A percentile compares a stretch with the other conserved stretches of the same genome.
Evolutionary conservation across 2,329 filamentous ascomycete genomes (phyloP).

Genomic region (Trichoderma atrobrunneum): DNA sequence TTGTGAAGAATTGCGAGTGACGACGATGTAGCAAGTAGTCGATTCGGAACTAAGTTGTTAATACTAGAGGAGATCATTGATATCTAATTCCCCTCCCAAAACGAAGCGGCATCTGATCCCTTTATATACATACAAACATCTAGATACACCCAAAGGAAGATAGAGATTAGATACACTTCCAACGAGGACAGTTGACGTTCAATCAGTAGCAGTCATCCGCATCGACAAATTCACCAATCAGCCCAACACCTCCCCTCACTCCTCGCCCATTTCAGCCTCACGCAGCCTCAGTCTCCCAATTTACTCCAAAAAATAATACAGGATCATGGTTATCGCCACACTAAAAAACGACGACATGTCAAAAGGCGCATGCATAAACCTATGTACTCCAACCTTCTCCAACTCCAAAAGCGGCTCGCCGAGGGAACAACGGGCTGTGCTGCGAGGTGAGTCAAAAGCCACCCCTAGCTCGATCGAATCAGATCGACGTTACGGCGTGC

Average conservation of each 20-base stretch:
- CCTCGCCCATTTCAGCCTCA: background rate
- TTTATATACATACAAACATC: background rate
- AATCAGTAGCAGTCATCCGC: background rate
- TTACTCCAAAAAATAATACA: background rate
- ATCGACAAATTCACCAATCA: background rate
- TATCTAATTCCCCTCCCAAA: background rate
- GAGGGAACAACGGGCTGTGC: background rate
- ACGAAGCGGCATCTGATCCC: background rate
- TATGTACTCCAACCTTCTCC: background rate
- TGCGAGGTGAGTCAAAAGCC: background rate
- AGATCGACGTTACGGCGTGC: background rate
- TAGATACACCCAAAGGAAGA: background rate
- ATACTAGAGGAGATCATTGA: background rate
- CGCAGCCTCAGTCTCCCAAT: background rate
- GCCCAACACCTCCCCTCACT: background rate
- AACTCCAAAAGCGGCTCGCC: background rate
- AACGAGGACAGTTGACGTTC: background rate
- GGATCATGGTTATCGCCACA: background rate
- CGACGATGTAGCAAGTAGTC: background rate
- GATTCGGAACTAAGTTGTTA: background rate
- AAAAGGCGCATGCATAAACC: slow-evolving; percentile 4
- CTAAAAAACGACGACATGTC: background rate
- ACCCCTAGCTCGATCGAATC: background rate
- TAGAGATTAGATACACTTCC: background rate
- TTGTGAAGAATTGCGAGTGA: slow-evolving; percentile 16